phyloP scores from a whole-genome alignment of 1,284 basidiomycete species.

The Erythrobasidium hasegawianum region DNA sequence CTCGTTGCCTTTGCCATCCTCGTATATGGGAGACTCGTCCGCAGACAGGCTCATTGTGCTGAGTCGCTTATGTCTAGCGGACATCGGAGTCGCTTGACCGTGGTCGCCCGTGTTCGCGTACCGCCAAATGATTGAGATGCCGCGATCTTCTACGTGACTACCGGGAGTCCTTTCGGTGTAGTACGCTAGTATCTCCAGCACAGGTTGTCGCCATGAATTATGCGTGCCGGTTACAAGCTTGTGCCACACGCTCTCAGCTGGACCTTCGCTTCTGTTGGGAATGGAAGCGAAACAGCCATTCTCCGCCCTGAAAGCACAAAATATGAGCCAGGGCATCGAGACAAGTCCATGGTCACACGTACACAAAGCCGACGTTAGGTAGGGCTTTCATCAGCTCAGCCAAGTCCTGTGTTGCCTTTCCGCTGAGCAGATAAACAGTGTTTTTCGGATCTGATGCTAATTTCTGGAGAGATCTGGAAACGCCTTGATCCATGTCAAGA shows the following conservation, averaged over 20 bases:
- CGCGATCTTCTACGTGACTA: constrained; percentile 77
- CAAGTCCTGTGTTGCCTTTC: constrained; percentile 63
- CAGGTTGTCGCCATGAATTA: constrained; percentile 70
- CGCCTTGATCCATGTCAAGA: neutral
- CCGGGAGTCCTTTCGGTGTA: constrained; percentile 83
- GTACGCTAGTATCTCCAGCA: constrained; percentile 74
- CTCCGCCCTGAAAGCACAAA: constrained; percentile 60
- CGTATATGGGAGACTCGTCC: constrained; percentile 46
- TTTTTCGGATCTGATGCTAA: constrained; percentile 53
- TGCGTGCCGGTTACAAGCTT: constrained; percentile 74
- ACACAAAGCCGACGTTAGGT: constrained; percentile 27
- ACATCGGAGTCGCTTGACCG: neutral
- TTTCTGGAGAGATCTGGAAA: neutral
- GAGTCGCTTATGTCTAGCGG: constrained; percentile 45
- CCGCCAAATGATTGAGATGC: constrained; percentile 75
- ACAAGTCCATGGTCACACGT: constrained; percentile 56
- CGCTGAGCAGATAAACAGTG: constrained; percentile 77
- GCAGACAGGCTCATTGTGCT: constrained; percentile 39
- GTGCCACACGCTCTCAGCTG: constrained; percentile 56
- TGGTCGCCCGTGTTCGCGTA: constrained; percentile 59
- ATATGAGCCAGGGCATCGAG: too few species aligned
- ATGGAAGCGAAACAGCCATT: constrained; percentile 81
- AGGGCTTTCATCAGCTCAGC: constrained; percentile 54
- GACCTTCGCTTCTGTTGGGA: constrained; percentile 35
- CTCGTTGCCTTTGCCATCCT: constrained; percentile 23